Conservation (phyloP, 805 yeast genomes). For the Ogataea sp. region DNA sequence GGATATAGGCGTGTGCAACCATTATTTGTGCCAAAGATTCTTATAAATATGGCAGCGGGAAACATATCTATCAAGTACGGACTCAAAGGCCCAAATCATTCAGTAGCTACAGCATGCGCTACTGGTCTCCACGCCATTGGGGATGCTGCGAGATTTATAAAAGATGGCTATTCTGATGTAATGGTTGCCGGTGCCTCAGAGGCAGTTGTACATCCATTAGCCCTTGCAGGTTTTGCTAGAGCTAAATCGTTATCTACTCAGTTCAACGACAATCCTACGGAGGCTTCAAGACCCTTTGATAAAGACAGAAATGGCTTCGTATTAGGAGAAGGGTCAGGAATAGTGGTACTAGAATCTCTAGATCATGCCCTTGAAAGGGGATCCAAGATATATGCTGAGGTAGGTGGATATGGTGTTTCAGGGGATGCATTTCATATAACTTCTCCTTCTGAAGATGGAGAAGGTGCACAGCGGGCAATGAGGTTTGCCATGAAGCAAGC, state of each 20-base stretch:
- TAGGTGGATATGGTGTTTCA: conserved; percentile 81
- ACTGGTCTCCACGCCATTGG: conserved; percentile 93
- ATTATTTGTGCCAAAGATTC: conserved; percentile 71
- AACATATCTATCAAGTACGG: conserved; percentile 74
- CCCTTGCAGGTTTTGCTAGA: conserved; percentile 85
- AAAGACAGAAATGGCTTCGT: conserved; percentile 75
- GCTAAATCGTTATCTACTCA: conserved; percentile 71
- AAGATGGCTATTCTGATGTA: conserved; percentile 72
- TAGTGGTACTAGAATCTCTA: conserved; percentile 65
- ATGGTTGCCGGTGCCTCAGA: conserved; percentile 96
- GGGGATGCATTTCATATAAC: conserved; percentile 94
- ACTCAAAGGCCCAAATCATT: conserved; percentile 77
- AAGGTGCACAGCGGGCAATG: conserved; percentile 84
- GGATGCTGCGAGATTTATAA: conserved; percentile 79
- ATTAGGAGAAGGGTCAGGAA: conserved; percentile 88
- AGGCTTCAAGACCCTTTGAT: conserved; percentile 88
- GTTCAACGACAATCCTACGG: conserved; percentile 50
- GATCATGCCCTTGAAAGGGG: conserved; percentile 67
- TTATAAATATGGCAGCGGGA: conserved; percentile 94
- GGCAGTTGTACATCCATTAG: conserved; percentile 75
- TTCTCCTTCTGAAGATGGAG: conserved; percentile 76
- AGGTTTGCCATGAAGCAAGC: conserved; percentile 56
- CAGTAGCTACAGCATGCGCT: conserved; percentile 93
- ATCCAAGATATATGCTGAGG: conserved; percentile 65
- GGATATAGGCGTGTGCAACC: conserved; percentile 77